A percentile compares a stretch with the other conserved stretches of the same genome.
Evolutionary conservation across 495 filamentous ascomycete species (phyloP).

Genomic region (Letharia columbiana): DNA sequence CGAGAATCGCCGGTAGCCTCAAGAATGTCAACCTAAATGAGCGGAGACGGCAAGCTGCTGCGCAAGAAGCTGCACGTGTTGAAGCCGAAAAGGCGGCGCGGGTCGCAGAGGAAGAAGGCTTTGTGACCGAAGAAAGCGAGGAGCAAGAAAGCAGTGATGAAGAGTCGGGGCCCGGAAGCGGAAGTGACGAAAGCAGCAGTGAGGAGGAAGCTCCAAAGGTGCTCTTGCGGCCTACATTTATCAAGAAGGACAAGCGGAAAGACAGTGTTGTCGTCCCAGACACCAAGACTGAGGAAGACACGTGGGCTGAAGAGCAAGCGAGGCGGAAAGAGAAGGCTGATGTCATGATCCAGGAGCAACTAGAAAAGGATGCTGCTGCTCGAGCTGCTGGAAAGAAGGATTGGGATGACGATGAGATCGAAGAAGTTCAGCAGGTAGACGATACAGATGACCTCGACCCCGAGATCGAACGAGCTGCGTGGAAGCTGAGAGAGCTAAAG

Average conservation of each 20-base stretch:
- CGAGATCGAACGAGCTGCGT: conserved; percentile 81
- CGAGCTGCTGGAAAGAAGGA: conserved; percentile 65
- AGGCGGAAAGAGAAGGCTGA: conserved; percentile 57
- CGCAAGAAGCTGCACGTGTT: conserved; percentile 39
- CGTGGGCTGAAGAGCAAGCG: conserved; percentile 49
- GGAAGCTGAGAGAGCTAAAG: conserved; percentile 87
- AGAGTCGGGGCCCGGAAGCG: conserved; percentile 32
- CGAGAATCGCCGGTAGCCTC: conserved; percentile 49
- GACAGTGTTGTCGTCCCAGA: conserved; percentile 25
- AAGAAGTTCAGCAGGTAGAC: conserved; percentile 59
- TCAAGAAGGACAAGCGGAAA: conserved; percentile 70
- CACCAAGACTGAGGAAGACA: conserved; percentile 38
- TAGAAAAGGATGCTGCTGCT: conserved; percentile 69
- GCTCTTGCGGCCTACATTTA: conserved; percentile 82
- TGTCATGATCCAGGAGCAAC: conserved; percentile 76
- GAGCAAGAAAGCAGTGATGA: conserved; percentile 45
- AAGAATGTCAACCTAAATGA: conserved; percentile 60
- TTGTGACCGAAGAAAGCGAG: conserved; percentile 55
- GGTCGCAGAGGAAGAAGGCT: conserved; percentile 60
- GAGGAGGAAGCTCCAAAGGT: conserved; percentile 69
- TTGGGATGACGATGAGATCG: conserved; percentile 80
- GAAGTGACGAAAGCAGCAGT: conserved; percentile 47
- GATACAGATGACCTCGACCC: conserved; percentile 81
- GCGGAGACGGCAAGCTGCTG: conserved; percentile 37
- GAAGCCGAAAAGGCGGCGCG: conserved; percentile 24